These are phyloP conservation scores for Cadophora gregata DNA, from an alignment of 2,329 filamentous ascomycete species.

Conservation along the genomic window DNA sequence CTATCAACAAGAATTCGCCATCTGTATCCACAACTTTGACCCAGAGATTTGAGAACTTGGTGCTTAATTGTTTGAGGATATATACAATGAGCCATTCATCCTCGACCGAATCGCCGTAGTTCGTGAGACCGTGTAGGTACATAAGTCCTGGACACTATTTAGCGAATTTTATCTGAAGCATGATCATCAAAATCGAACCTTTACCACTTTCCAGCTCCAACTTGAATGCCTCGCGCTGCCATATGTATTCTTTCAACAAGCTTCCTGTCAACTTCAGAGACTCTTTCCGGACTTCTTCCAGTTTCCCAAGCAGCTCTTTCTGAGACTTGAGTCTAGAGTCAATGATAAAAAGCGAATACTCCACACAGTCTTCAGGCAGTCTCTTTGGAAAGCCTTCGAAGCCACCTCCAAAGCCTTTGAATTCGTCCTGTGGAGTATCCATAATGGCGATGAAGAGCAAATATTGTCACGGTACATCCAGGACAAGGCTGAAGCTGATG, in stretches of 20 bases:
- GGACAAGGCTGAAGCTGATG: slow-evolving; percentile 17
- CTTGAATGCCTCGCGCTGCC: slow-evolving; percentile 87
- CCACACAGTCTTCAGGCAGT: slow-evolving; percentile 82
- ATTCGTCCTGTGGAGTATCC: slow-evolving; percentile 55
- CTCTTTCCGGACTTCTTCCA: slow-evolving; percentile 76
- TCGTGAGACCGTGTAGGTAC: slow-evolving; percentile 78
- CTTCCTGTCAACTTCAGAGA: slow-evolving; percentile 66
- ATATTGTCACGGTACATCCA: neutral
- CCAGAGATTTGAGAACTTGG: slow-evolving; percentile 76
- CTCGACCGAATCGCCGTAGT: slow-evolving; percentile 93
- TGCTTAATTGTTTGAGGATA: slow-evolving; percentile 81
- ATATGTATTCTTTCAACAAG: slow-evolving; percentile 86
- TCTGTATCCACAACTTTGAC: slow-evolving; percentile 84
- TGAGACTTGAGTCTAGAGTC: slow-evolving; percentile 60
- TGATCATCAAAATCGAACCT: slow-evolving; percentile 52
- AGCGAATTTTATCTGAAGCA: slow-evolving; percentile 21
- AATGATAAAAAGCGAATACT: slow-evolving; percentile 81
- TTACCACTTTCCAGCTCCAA: slow-evolving; percentile 61
- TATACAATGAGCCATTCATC: slow-evolving; percentile 98
- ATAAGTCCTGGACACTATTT: slow-evolving; percentile 50
- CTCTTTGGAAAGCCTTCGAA: slow-evolving; percentile 64
- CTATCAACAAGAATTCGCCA: slow-evolving; percentile 93
- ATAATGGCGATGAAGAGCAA: slow-evolving; percentile 36
- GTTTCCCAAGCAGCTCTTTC: slow-evolving; percentile 61
- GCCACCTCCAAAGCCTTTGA: slow-evolving; percentile 70